Base-by-base conservation (phyloP, 2,329 filamentous ascomycete species). In the Calonectria pauciramosa region DNA sequence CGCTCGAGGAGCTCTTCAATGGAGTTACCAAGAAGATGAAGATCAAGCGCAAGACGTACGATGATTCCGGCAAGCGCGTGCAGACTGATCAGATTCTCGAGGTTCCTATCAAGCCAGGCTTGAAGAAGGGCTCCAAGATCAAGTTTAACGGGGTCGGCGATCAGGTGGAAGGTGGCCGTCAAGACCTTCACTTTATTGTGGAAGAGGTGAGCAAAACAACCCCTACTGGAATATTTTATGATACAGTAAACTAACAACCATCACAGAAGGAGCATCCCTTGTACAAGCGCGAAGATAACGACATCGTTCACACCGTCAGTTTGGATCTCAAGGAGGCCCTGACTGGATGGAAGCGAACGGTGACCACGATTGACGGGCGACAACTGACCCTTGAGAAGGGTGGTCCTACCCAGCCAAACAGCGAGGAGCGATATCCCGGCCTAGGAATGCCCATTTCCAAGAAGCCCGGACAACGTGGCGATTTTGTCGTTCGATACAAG, bases 121-220 rank as follows among this genome's bases (percentile, higher is more conserved):
- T 99, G 86, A 98, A 99, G 87, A 96, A 97, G 80, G 97, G 97
- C 36, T 98, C 95, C 82, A 99, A 99, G 90, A 98, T 99, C 86
- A 98, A 98, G 87, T 99, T 98, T 84, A 95, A 94, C 82, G 96
- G 96, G 52, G 96, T 99, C n/a, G 97, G 97, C 14, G 97, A 99
- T 85, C 96, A 99, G 84, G 96, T 98, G 75, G 97, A 99, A 83
- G 97, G 97, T 52, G 96, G 96, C 18, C 95, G 96, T 73, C 97
- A 99, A 85, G 97, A 99, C 85, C 86, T 99, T 68, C 96, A 98
- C 84, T 98, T 99, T 81, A 94, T 99, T 73, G 91, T 99, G 28
- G 94, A 96, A 85, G 96, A 98, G 93, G 95, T 96, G 91, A 89
- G 93, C 70, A 68, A 59, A 13, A 38, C 54, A 23, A n/a, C 23